phyloP scores from a whole-genome alignment of 768 basidiomycete species.

The Podaxis rugospora region DNA sequence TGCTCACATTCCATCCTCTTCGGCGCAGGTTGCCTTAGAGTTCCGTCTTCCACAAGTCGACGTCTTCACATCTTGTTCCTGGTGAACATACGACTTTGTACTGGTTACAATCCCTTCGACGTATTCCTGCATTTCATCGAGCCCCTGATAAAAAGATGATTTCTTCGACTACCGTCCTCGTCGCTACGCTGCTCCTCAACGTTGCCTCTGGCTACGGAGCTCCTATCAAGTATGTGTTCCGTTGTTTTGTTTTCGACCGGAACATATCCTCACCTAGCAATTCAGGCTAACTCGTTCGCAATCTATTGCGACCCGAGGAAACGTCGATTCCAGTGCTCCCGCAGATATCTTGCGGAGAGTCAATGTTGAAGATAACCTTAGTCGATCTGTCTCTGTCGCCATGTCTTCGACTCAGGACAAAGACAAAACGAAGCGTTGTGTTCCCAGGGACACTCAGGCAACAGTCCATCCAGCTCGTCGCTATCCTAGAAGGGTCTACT shows the following conservation, averaged over 20 bases:
- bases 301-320: slow-evolving; percentile 22
- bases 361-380: slow-evolving; percentile 21
- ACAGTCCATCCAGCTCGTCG: neutral
- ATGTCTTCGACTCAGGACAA: slow-evolving; percentile 5
- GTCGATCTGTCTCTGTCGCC: slow-evolving; percentile 14
- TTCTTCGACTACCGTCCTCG: slow-evolving; percentile 30
- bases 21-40: slow-evolving; percentile 43
- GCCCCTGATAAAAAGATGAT: slow-evolving; percentile 32
- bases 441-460: neutral
- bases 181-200: slow-evolving; percentile 35
- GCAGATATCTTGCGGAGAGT: slow-evolving; percentile 23
- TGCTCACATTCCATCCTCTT: slow-evolving; percentile 37
- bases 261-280: neutral
- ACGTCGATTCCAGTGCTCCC: slow-evolving; percentile 18
- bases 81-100: slow-evolving; percentile 21
- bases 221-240: slow-evolving; percentile 30
- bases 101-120: slow-evolving; percentile 20
- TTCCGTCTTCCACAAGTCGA: slow-evolving; percentile 38
- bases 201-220: slow-evolving; percentile 32
- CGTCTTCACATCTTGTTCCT: slow-evolving; percentile 22
- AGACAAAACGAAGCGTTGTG: neutral
- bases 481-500: slow-evolving; percentile 9
- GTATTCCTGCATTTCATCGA: slow-evolving; percentile 16
- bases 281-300: slow-evolving; percentile 24
- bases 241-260: neutral